Evolutionary conservation across 306 rosid genomes (phyloP).

Genomic region (Astragalus glycyphyllos): DNA sequence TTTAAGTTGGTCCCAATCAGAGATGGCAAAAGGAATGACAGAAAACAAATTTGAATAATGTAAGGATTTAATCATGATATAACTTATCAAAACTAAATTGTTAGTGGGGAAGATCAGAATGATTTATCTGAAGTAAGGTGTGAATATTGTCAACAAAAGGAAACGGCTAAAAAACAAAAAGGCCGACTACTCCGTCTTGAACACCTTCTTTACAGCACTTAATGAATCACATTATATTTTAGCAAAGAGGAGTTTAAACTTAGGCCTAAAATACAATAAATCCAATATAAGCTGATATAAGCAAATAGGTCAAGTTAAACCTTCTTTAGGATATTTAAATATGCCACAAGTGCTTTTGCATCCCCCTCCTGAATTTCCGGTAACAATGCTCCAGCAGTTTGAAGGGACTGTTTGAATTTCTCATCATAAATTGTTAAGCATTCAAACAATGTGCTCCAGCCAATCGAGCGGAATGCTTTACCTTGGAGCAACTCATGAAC

Average conservation of each 20-base stretch:
- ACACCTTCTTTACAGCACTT: neutral
- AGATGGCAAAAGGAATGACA: neutral
- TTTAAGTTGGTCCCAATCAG: conserved; percentile 1
- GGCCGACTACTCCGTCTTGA: neutral
- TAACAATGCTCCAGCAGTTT: conserved; percentile 80
- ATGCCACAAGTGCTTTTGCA: conserved; percentile 96
- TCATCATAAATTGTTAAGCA: conserved; percentile 93
- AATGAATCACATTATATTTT: conserved; percentile 7
- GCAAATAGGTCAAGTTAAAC: conserved; percentile 47
- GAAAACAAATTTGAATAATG: conserved; percentile 6
- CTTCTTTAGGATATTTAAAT: conserved; percentile 89
- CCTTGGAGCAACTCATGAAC: conserved; percentile 96
- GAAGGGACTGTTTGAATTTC: conserved; percentile 93
- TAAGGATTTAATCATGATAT: neutral
- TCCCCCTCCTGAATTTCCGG: conserved; percentile 96
- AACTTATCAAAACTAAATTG: neutral
- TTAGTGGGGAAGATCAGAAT: neutral
- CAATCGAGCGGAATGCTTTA: conserved; percentile 94
- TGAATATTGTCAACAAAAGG: neutral
- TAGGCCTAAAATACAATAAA: conserved; percentile 15
- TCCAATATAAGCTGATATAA: neutral
- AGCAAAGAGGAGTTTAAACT: neutral
- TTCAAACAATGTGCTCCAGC: conserved; percentile 96
- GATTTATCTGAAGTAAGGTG: conserved; percentile 6
- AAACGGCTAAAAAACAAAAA: neutral